Base-by-base conservation (phyloP, 176 grass and related monocot genomes). In the Ampelocalamus luodianensis region DNA sequence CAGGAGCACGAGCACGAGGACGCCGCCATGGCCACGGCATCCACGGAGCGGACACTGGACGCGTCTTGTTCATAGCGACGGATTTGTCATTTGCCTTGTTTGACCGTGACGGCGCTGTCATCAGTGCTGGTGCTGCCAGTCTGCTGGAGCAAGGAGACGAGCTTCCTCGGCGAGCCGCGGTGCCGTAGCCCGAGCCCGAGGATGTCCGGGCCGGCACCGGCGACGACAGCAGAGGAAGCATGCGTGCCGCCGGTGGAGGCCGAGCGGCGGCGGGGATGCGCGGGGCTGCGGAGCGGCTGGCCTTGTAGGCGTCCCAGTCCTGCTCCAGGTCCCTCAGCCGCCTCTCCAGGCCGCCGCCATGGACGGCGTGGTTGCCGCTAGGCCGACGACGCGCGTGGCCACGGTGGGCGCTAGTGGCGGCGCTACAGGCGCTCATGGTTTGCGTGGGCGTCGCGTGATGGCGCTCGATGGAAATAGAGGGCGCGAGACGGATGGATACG, bases 361-460 rank as follows among this genome's bases (percentile, higher is more conserved):
- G 9, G 61, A 6, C 20, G 40, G 23, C 65, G 8, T 24, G 39
- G 0, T 71, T 22, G 64, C 42, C 42, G 73, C 10, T 17, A 32
- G 58, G 17, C 6, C 16, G 39, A 45, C 29, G 32, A 0, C 66
- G 66, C 34, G 16, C 17, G 37, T 15, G 3, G 37, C 26, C 68
- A 22, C 13, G 34, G n/a, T 12, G 56, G 45, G 74, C 46, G 36
- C 74, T 73, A 43, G 80, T 83, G 54, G 65, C 80, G 1, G 66
- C 79, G 80, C 78, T 87, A 12, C 61, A 68, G 13, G 73, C 45
- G 87, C 87, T 83, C 74, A 83, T 88, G 29, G n/a, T 45, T 45
- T 34, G 32, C 32, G 44, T 10, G 11, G 10, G 44, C 44, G 44
- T 45, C 44, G 44, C 44, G 44, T 45, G 44, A 46, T 12, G 10